Evolutionary conservation across 2,329 filamentous ascomycete genomes (phyloP), one percentile per base, ranked within the genome.

Genomic region (Fusarium scirpi): DNA sequence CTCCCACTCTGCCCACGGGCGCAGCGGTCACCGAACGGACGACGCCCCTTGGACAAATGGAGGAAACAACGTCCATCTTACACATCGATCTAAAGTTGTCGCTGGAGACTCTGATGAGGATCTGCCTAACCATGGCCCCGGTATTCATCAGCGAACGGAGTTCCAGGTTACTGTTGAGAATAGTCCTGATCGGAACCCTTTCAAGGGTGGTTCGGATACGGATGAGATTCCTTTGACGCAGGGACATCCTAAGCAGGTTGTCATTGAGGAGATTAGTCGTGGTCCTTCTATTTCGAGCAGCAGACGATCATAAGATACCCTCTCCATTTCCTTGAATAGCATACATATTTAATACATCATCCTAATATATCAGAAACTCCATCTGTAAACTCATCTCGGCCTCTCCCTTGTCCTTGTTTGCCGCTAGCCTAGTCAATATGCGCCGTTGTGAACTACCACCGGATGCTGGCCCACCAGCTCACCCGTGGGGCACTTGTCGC

Each of bases 171-270:
- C 48, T 10, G 67, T 76, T 0, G 74, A 76, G 48, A 43, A 56
- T 2, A 55, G 70, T 6, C 32, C 46, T 0, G 51, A 67, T 20
- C 54, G 18, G 4, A 53, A 69, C 8, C 61, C 61, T 3, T 46
- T 62, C 4, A 72, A 44, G 6, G 34, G 47, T 2, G 34, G 48
- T 1, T 29, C 12, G 2, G 67, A 54, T 2, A 43, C 25, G 7
- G 52, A 75, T 25, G 73, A 75, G 58, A 12, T 70, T 1, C 73
- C 73, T 4, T 46, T 75, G 43, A 75, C 73, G 4, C 52, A 75
- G 54, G 73, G 73, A 2, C 73, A 75, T 41, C 70, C 73, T 0
- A 74, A 73, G 24, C 49, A 61, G 16, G 34, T 46, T n/a, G 22
- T 20, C 7, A 25, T 71, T 8, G 58, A 62, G 32, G 67, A 69